Evolutionary conservation across 441 rosid species (phyloP).

Genomic region (Croton setiger): DNA sequence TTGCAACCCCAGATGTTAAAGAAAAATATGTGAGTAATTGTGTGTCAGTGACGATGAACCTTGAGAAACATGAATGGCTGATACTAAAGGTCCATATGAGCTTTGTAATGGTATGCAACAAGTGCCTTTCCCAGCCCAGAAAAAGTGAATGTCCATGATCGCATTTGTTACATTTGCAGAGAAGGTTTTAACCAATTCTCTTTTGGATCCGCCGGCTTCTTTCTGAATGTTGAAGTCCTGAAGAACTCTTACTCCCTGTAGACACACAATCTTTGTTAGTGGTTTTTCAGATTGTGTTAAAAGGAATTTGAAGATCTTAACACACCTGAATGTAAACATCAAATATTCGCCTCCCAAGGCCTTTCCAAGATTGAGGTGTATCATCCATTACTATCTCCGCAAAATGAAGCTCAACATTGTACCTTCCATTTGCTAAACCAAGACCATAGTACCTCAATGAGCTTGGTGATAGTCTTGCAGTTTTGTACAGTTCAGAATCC

Average conservation of each 20-base stretch:
- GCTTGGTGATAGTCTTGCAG: constrained; percentile 45
- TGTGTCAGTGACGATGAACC: constrained; percentile 18
- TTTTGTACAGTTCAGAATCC: constrained; percentile 46
- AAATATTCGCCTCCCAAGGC: constrained; percentile 46
- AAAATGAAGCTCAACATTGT: constrained; percentile 43
- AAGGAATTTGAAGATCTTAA: background rate
- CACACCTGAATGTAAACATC: constrained; percentile 48
- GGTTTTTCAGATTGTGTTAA: background rate
- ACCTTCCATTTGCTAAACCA: constrained; percentile 39
- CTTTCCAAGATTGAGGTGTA: constrained; percentile 35
- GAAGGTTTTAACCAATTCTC: constrained; percentile 38
- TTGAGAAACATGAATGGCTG: constrained; percentile 47
- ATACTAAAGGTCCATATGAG: constrained; percentile 50
- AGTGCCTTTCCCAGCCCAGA: constrained; percentile 58
- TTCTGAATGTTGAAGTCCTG: constrained; percentile 44
- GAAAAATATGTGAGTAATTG: background rate
- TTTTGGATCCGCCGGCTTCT: constrained; percentile 52
- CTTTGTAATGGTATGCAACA: constrained; percentile 54
- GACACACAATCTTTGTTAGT: constrained; percentile 9
- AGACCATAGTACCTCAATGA: constrained; percentile 49
- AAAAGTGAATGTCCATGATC: constrained; percentile 45
- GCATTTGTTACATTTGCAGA: constrained; percentile 46
- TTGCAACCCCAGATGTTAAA: background rate
- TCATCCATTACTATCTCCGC: constrained; percentile 49
- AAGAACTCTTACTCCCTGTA: constrained; percentile 44